phyloP scores from a whole-genome alignment of 202 grass and related monocot genomes.

The Cymbopogon flexuosus region DNA sequence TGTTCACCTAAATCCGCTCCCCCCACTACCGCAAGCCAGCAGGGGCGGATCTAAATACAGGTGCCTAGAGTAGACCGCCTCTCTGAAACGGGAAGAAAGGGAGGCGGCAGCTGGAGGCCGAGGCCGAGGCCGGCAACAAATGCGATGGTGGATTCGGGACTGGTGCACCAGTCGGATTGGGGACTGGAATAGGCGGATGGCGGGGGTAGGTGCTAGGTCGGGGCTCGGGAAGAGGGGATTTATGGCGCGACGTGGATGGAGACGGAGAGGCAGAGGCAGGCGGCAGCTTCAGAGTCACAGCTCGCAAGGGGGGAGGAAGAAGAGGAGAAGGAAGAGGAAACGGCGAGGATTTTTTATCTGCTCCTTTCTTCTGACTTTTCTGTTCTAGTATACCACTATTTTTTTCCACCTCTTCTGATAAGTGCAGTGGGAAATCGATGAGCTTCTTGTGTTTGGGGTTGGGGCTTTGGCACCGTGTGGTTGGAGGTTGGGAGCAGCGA shows the following conservation, averaged over 20 bases:
- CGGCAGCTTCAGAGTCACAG: not conserved
- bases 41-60: constrained; percentile 39
- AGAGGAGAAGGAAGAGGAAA: not conserved
- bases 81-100: not conserved
- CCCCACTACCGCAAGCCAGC: constrained; percentile 5
- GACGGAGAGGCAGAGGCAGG: constrained; percentile 13
- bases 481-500: constrained; percentile 27
- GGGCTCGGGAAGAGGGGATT: not conserved
- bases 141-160: constrained; percentile 36
- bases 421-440: not conserved
- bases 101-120: not conserved
- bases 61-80: constrained; percentile 3
- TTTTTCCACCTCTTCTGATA: not conserved
- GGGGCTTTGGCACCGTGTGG: constrained; percentile 33
- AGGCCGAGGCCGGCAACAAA: constrained; percentile 25
- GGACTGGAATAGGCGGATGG: constrained; percentile 17
- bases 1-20: constrained; percentile 46
- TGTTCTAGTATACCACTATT: not conserved
- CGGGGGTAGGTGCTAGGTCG: constrained; percentile 36
- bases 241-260: constrained; percentile 36
- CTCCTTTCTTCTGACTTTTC: not conserved
- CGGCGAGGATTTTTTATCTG: constrained; percentile 13
- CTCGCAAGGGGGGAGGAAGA: not conserved
- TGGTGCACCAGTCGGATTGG: constrained; percentile 28
- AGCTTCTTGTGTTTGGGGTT: constrained; percentile 18